Conservation (phyloP, 768 basidiomycete species). For the Trametes maxima region DNA sequence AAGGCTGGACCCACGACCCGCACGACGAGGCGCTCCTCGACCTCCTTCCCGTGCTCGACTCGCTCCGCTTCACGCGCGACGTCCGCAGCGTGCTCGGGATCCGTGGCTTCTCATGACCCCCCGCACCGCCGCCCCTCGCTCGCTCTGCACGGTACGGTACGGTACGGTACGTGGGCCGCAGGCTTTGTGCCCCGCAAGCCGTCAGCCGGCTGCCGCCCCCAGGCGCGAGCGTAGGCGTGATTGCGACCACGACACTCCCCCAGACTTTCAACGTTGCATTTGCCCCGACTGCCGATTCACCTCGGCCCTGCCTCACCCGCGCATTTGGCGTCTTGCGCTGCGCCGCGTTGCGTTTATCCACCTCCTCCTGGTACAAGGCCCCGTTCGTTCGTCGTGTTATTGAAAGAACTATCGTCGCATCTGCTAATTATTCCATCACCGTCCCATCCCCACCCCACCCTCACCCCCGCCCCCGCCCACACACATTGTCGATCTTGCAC, state of each 20-base stretch:
- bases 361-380: not conserved
- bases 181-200: not conserved
- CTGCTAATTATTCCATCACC: conserved; percentile 23
- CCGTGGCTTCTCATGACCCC: conserved; percentile 50
- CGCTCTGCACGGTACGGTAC: too few species aligned
- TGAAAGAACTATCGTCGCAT: conserved; percentile 24
- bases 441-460: not conserved
- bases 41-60: conserved; percentile 93
- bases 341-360: too few species aligned
- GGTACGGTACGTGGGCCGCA: not conserved
- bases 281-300: too few species aligned
- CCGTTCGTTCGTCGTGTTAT: conserved; percentile 19
- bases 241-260: not conserved
- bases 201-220: too few species aligned
- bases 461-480: not conserved
- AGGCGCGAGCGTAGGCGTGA: not conserved
- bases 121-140: too few species aligned
- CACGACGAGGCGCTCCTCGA: conserved; percentile 96
- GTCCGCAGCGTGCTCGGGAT: conserved; percentile 90
- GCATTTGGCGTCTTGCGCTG: too few species aligned
- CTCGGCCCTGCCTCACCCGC: too few species aligned
- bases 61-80: conserved; percentile 92
- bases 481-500: conserved; percentile 10
- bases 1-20: conserved; percentile 98
- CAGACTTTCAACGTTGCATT: too few species aligned